These are phyloP conservation scores for Toxicodendron radicans DNA, from an alignment of 345 rosid genomes.

Conservation along the genomic window DNA sequence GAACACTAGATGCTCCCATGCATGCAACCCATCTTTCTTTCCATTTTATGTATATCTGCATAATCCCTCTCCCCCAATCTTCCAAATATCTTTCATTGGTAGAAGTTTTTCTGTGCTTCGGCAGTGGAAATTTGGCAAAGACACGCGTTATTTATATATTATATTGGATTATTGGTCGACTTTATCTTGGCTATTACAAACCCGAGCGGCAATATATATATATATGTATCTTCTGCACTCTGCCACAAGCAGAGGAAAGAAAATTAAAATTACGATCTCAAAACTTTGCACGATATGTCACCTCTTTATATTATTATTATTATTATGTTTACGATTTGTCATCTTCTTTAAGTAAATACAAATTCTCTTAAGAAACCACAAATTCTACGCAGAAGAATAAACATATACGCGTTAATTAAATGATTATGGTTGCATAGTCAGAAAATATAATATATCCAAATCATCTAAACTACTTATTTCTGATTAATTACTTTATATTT, in stretches of 20 bases:
- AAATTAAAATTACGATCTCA: neutral
- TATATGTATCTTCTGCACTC: neutral
- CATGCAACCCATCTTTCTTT: constrained; percentile 8
- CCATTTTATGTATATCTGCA: constrained; percentile 8
- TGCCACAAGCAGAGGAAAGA: too few relatives aligned
- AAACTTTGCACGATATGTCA: neutral
- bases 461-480: too few relatives aligned
- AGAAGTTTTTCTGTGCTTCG: neutral
- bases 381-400: too few relatives aligned
- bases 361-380: too few relatives aligned
- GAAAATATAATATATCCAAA: too few relatives aligned
- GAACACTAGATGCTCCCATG: constrained; percentile 9
- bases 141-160: too few relatives aligned
- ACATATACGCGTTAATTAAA: too few relatives aligned
- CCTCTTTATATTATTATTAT: neutral
- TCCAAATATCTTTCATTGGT: constrained; percentile 12
- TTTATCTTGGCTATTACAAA: too few relatives aligned
- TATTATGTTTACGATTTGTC: too few relatives aligned
- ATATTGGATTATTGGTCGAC: too few relatives aligned
- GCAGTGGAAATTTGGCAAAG: neutral
- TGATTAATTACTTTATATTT: neutral
- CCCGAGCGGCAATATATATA: constrained; percentile 13
- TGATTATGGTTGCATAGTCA: too few relatives aligned
- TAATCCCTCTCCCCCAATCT: constrained; percentile 6
- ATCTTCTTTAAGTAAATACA: too few relatives aligned